Evolutionary conservation across 2,329 filamentous ascomycete genomes (phyloP), one percentile per base, ranked within the genome.

Genomic region (Apiospora arundinis): DNA sequence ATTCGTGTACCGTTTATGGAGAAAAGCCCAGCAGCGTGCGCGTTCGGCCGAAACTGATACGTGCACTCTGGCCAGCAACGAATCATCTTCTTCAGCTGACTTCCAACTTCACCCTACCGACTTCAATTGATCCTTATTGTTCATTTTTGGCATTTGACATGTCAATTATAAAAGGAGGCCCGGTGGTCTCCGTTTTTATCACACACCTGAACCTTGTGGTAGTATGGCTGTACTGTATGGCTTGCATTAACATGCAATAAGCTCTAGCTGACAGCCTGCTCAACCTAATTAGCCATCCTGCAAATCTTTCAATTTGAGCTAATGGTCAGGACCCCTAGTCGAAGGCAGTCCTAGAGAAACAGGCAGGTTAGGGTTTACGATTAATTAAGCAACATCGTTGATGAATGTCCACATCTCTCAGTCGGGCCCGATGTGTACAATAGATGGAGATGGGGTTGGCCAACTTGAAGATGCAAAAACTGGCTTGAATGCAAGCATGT

Each of bases 1-100:
- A 63, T 40, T 63, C 56, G 56, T n/a, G 56, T 63, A 63, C 56
- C 56, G 56, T 63, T 63, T 63, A 37, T 63, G 56, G 56, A 40
- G 56, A 40, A 60, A 63, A 45, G 12, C 12, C 42, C 32, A 40
- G 40, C 32, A n/a, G 21, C 32, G 21, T n/a, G 32, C 32, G 56
- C 11, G 32, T 63, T 63, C 21, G 56, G 56, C 32, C 32, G 56
- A 63, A 40, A 40, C 32, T 12, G 56, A 23, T 12, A 14, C 52
- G 21, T 28, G 52, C 28, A n/a, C 52, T n/a, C 52, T 16, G 12
- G 28, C 52, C 52, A 63, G 28, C 32, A n/a, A 37, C 56, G 32
- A n/a, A n/a, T 40, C 18, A 40, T 40, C 32, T 23, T 48, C 32
- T 56, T n/a, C 56, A 40, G 32, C 32, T 32, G 18, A 40, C 9